These are phyloP conservation scores for Fraxinus albicans DNA, from an alignment of 305 asterid species.

Conservation along the genomic window DNA sequence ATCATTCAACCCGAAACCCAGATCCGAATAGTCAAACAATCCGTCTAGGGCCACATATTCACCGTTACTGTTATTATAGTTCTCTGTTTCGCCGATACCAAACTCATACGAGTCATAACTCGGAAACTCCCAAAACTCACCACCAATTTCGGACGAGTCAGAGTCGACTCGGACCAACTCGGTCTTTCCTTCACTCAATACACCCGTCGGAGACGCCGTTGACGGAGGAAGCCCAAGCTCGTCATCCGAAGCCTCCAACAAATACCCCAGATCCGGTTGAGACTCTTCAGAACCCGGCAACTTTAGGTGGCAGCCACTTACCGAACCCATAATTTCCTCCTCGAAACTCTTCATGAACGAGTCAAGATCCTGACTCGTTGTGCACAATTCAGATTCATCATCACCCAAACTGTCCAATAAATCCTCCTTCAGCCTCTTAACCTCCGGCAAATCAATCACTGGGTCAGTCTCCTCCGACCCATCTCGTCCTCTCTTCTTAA, in stretches of 20 bases:
- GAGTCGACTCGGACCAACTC: constrained; percentile 40
- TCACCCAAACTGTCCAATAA: constrained; percentile 55
- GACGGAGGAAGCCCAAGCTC: constrained; percentile 87
- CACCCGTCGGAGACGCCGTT: constrained; percentile 18
- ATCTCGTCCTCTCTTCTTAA: constrained; percentile 46
- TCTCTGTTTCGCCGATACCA: constrained; percentile 39
- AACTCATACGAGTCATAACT: constrained; percentile 52
- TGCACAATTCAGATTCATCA: constrained; percentile 32
- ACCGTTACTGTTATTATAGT: constrained; percentile 19
- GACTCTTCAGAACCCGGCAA: constrained; percentile 32
- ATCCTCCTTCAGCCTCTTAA: constrained; percentile 62
- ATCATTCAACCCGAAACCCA: constrained; percentile 51
- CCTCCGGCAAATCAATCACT: constrained; percentile 56
- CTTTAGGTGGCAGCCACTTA: too few species aligned
- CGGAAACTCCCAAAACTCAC: constrained; percentile 54
- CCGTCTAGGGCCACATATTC: constrained; percentile 62
- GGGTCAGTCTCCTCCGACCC: constrained; percentile 35
- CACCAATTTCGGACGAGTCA: constrained; percentile 35
- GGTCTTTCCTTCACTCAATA: constrained; percentile 23
- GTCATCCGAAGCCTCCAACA: constrained; percentile 79
- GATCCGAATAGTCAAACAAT: constrained; percentile 66
- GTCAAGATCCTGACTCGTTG: constrained; percentile 56
- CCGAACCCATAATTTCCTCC: constrained; percentile 57
- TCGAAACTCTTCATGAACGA: constrained; percentile 77
- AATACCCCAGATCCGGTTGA: constrained; percentile 54